phyloP scores from a whole-genome alignment of 345 rosid species.

The Sisymbrium altissimum region DNA sequence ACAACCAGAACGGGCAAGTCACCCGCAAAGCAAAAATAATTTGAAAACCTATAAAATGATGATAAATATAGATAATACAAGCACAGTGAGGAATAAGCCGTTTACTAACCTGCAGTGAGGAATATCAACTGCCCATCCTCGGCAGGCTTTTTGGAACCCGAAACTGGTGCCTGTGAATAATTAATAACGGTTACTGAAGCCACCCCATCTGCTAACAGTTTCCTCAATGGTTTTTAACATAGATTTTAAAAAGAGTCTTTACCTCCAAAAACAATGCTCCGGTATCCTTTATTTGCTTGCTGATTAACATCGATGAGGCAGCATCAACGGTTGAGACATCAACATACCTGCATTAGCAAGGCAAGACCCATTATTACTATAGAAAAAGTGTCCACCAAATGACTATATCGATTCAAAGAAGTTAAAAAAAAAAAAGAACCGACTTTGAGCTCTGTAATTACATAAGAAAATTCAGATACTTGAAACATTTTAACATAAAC shows the following conservation, averaged over 20 bases:
- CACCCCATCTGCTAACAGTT: not conserved
- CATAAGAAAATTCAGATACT: not conserved
- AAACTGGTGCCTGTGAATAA: constrained; percentile 77
- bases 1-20: not conserved
- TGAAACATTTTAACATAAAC: not conserved
- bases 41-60: not conserved
- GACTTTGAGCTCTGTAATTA: not conserved
- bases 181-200: not conserved
- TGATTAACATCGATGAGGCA: constrained; percentile 66
- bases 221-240: not conserved
- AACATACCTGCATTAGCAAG: constrained; percentile 58
- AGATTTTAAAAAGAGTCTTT: not conserved
- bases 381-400: not conserved
- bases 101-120: constrained; percentile 73
- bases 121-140: constrained; percentile 88
- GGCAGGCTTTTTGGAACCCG: constrained; percentile 93
- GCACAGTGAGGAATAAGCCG: not conserved
- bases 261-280: constrained; percentile 91
- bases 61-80: not conserved
- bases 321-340: constrained; percentile 93
- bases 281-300: constrained; percentile 50
- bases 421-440: not conserved
- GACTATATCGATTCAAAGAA: not conserved
- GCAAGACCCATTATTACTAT: not conserved
- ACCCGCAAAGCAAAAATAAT: not conserved